These are phyloP conservation scores for Polyplosphaeria fusca DNA, from an alignment of 495 filamentous ascomycete genomes.

Conservation along the genomic window DNA sequence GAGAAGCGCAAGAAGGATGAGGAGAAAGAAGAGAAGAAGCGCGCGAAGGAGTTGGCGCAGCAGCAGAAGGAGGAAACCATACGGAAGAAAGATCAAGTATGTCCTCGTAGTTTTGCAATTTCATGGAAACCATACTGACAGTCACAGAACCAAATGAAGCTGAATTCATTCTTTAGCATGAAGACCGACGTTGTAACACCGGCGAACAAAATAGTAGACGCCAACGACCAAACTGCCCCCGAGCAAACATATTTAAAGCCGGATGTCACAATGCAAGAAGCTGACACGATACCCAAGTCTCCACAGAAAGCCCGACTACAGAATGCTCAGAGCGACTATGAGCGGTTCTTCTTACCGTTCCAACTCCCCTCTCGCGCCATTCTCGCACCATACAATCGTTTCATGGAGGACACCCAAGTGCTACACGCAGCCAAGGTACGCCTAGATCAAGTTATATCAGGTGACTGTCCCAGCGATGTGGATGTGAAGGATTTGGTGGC, in stretches of 20 bases:
- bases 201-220: slow-evolving; percentile 10
- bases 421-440: slow-evolving; percentile 19
- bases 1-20: slow-evolving; percentile 42
- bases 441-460: slow-evolving; percentile 9
- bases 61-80: slow-evolving; percentile 51
- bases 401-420: slow-evolving; percentile 12
- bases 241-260: slow-evolving; percentile 38
- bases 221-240: slow-evolving; percentile 20
- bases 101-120: background rate
- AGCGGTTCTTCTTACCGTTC: slow-evolving; percentile 72
- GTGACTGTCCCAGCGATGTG: background rate
- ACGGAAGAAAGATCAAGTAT: slow-evolving; percentile 50
- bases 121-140: background rate
- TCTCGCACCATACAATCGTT: slow-evolving; percentile 33
- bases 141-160: slow-evolving; percentile 53
- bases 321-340: slow-evolving; percentile 56
- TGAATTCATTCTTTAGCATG: slow-evolving; percentile 62
- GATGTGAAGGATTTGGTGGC: slow-evolving; percentile 4
- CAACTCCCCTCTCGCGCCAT: slow-evolving; percentile 46
- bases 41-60: slow-evolving; percentile 40
- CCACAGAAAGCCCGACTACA: slow-evolving; percentile 37
- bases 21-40: slow-evolving; percentile 49
- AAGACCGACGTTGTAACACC: slow-evolving; percentile 34
- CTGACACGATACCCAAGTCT: slow-evolving; percentile 24
- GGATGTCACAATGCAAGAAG: slow-evolving; percentile 27